phyloP scores from a whole-genome alignment of 441 rosid genomes.

The Populus hybrid region DNA sequence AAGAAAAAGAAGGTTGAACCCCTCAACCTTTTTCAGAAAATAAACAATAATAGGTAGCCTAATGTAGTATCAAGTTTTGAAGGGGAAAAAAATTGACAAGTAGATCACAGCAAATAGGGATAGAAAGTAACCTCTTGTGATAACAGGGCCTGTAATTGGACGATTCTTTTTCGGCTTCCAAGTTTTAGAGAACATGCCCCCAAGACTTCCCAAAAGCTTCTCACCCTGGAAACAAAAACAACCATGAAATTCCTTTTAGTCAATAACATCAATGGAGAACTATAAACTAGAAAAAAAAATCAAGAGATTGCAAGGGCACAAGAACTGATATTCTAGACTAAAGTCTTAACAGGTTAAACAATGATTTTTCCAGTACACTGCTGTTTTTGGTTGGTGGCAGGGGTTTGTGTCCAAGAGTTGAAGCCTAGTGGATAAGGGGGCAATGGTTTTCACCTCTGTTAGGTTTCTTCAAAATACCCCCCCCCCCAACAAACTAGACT shows the following conservation, averaged over 20 bases:
- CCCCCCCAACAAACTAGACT: background rate
- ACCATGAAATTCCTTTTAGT: background rate
- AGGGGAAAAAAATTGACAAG: background rate
- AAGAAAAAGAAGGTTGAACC: background rate
- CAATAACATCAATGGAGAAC: background rate
- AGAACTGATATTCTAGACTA: background rate
- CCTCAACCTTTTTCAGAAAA: background rate
- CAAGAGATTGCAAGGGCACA: conserved; percentile 1
- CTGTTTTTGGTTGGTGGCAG: background rate
- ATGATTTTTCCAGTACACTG: background rate
- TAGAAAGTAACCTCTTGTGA: conserved; percentile 53
- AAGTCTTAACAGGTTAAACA: background rate
- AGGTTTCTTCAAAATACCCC: background rate
- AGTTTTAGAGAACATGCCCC: conserved; percentile 78
- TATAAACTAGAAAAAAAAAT: background rate
- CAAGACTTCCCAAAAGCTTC: conserved; percentile 91
- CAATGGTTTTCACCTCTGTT: background rate
- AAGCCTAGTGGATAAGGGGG: background rate
- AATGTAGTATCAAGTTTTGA: background rate
- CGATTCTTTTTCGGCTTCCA: conserved; percentile 97
- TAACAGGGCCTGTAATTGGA: conserved; percentile 64
- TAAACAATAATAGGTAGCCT: background rate
- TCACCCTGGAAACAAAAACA: conserved; percentile 66
- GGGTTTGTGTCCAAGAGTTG: background rate
- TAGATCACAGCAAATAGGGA: background rate